These are phyloP conservation scores for Trichoderma cornu-damae DNA, from an alignment of 2,329 filamentous ascomycete species.

Conservation along the genomic window DNA sequence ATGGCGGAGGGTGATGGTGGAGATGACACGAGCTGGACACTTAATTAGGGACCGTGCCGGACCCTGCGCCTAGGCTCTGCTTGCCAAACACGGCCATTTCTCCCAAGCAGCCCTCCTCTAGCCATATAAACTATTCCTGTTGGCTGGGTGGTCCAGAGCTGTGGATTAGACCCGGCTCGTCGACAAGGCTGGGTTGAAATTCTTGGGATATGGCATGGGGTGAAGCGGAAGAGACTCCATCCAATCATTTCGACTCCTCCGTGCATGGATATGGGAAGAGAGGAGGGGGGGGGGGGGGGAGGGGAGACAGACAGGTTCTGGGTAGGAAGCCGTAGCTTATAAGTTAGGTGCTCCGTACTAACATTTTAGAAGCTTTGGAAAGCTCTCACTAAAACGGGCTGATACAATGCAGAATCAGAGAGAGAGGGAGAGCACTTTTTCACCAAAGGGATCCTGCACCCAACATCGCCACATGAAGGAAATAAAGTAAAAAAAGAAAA, in stretches of 20 bases:
- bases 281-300: no score
- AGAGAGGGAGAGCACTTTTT: no score
- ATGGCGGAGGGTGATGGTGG: constrained; percentile 15
- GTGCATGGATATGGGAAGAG: background rate
- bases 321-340: background rate
- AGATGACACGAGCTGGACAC: constrained; percentile 17
- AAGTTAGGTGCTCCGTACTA: no score
- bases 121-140: no score
- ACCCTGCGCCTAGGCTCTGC: constrained; percentile 14
- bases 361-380: background rate
- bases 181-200: constrained; percentile 10
- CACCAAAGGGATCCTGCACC: no score
- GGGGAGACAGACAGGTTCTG: background rate
- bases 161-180: background rate
- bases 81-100: constrained; percentile 7
- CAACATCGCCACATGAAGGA: no score
- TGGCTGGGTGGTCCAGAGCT: constrained; percentile 5
- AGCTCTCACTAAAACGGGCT: background rate
- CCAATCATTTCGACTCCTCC: background rate
- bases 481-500: no score
- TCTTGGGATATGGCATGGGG: background rate
- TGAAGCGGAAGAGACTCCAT: constrained; percentile 3
- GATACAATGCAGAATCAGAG: background rate
- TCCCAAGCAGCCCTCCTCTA: constrained; percentile 5
- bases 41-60: constrained; percentile 19